Evolutionary conservation across 495 filamentous ascomycete genomes (phyloP), one percentile per base, ranked within the genome.

Genomic region (Penicillium psychrofluorescens): DNA sequence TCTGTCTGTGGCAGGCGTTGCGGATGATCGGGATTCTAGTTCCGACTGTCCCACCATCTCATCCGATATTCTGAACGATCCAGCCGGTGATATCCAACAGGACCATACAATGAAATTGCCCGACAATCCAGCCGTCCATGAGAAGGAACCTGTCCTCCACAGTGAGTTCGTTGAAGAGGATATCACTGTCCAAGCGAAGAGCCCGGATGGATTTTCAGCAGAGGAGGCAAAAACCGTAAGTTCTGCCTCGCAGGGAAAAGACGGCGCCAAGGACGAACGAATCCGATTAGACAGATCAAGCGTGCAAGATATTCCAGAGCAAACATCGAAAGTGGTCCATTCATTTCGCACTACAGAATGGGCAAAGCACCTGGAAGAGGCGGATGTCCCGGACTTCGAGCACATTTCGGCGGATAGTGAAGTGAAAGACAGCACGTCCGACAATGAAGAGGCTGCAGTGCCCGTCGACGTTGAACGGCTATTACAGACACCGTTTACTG

Each of bases 291-390:
- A 70, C 15, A 48, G 45, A 16, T 56, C 61, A 27, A 63, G 62
- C 1, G 58, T 73, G 33, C 58, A 69, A n/a, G 41, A 49, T 7
- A 52, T 73, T 34, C 67, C 70, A 9, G 58, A 58, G 13, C 68
- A 66, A 34, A 63, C 63, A 28, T 90, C 90, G 1, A 83, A 73
- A 41, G 72, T 95, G 9, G 80, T 88, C 1, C 71, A 85, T 55
- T 85, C 83, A 0, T 96, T 92, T 53, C 79, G 91, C 37, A 96
- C 90, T 6, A 95, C 95, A 51, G 90, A 97, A 67, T 97, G 91
- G 91, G 89, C 90, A 1, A 95, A 95, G 55, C 88, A 95, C 62
- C 67, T 95, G 13, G 78, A 81, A 28, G 64, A 74, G 35, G 91
- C 91, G 5, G 91, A 95, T 12, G 66, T 63, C 4, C 90, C 88